Base-by-base conservation (phyloP, 305 asterid species). In the Fraxinus nigra region DNA sequence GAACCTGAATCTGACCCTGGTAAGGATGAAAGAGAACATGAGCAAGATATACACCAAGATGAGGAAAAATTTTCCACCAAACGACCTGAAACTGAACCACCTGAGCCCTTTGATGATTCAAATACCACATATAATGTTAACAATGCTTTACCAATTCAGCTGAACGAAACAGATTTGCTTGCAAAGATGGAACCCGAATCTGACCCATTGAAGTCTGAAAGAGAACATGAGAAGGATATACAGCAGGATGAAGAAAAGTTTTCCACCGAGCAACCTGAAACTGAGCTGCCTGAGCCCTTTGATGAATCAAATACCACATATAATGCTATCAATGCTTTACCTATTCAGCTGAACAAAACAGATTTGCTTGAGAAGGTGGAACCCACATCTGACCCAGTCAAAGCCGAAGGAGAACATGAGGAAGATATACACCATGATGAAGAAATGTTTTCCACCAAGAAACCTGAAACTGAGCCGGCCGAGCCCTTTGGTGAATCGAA, bases 11-110 rank as follows among this genome's bases (percentile, higher is more conserved):
- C 85, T 81, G 85, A 83, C 63, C 79, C 85, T 6, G 65, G 37
- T 81, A 85, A 72, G 74, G 86, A 82, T 67, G 94, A 87, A 78
- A 77, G 76, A 46, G 89, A 65, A 65, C 18, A 1, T 26, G 73
- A 65, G 18, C 37, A 65, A 26, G 73, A 65, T 13, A 28, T 26
- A 1, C 73, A 3, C 37, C 80, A 82, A 65, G 74, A 67, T 20
- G 24, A 61, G 5, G 83, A 88, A 73, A 77, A 40, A 5, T 11
- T 72, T 37, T 83, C 83, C 54, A 2, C 83, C 16, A 90, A 88
- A 80, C 89, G 70, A 78, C 77, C 88, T 85, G 97, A 89, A 81
- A 80, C 84, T 24, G 92, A 89, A 48, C 75, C 79, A 79, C 78
- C 84, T 84, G 81, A 83, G 79, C 80, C 83, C 83, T 89, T 69